These are phyloP conservation scores for Cercophora newfieldiana DNA, from an alignment of 495 filamentous ascomycete genomes.

Conservation along the genomic window DNA sequence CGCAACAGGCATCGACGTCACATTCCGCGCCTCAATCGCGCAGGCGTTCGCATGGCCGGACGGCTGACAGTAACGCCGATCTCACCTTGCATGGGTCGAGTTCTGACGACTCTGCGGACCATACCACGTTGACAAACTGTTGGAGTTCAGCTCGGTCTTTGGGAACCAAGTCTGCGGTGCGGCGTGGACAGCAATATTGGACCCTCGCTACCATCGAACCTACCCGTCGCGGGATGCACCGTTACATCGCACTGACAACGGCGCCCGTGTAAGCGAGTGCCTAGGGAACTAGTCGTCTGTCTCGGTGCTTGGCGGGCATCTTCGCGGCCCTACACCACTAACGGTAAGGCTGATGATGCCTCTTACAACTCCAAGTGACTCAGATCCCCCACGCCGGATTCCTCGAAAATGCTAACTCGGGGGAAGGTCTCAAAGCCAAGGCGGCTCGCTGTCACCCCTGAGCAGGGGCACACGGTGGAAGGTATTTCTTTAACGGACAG, in stretches of 20 bases:
- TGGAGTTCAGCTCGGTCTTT: background rate
- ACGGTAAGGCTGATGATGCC: conserved; percentile 15
- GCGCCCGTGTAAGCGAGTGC: conserved; percentile 1
- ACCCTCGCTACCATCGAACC: conserved; percentile 9
- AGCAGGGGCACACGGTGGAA: background rate
- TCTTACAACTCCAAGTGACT: background rate
- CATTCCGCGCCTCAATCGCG: background rate
- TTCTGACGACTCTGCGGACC: conserved; percentile 6
- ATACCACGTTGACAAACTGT: background rate
- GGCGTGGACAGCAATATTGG: conserved; percentile 11
- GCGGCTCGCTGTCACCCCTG: background rate
- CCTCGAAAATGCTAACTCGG: background rate
- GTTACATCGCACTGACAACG: conserved; percentile 3
- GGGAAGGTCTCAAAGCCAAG: background rate
- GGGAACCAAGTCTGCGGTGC: background rate
- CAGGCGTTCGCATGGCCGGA: background rate
- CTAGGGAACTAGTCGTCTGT: background rate
- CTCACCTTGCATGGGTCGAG: background rate
- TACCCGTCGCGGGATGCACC: background rate
- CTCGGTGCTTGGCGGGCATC: background rate
- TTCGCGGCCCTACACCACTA: conserved; percentile 3
- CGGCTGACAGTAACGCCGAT: conserved; percentile 8
- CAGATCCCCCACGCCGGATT: background rate
- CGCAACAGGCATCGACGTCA: background rate
- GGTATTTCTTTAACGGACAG: too few relatives aligned